Evolutionary conservation across 768 basidiomycete genomes (phyloP), one percentile per base, ranked within the genome.

Genomic region (Pleurotus tuoliensis): DNA sequence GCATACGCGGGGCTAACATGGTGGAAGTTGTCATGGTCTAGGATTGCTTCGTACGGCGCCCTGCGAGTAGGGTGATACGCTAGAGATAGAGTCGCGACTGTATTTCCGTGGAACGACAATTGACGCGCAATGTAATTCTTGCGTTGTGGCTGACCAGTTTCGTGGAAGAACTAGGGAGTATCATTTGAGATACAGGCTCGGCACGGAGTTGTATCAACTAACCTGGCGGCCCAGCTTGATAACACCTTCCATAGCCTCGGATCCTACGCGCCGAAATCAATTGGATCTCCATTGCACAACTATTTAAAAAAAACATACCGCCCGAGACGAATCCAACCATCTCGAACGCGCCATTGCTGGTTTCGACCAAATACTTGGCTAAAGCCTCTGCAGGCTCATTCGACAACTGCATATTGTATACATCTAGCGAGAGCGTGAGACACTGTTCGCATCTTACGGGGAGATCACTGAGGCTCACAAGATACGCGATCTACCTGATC

Each of bases 1-100:
- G 88, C 84, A 66, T 89, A 94, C 7, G 93, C 94, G 0, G 93
- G 93, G 25, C 90, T 91, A 58, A 93, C 92, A 63, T 93, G 90
- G 66, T 92, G 87, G 67, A 89, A 94, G 63, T 82, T 77, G 2
- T 81, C 69, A 7, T 76, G 68, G 64, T 91, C 81, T 25, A 93
- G 71, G 50, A 91, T 79, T 38, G 73, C 78, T 39, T 76, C 81
- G 65, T 90, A 94, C 4, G 88, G 87, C 11, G 73, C 79, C 40
- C 90, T 85, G 12, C 91, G 82, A 47, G 69, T 62, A 3, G 88
- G 84, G 62, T 93, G 86, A 60, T 82, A 75, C 3, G 83, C 82
- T 16, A 92, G 72, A 13, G 87, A 82, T 18, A 94, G 71, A 0
- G 88, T 88, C 37, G 76, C 79, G 24, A 92, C 63, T 2, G 90